These are phyloP conservation scores for Chaetomidium leptoderma DNA, from an alignment of 495 filamentous ascomycete genomes.

Conservation along the genomic window DNA sequence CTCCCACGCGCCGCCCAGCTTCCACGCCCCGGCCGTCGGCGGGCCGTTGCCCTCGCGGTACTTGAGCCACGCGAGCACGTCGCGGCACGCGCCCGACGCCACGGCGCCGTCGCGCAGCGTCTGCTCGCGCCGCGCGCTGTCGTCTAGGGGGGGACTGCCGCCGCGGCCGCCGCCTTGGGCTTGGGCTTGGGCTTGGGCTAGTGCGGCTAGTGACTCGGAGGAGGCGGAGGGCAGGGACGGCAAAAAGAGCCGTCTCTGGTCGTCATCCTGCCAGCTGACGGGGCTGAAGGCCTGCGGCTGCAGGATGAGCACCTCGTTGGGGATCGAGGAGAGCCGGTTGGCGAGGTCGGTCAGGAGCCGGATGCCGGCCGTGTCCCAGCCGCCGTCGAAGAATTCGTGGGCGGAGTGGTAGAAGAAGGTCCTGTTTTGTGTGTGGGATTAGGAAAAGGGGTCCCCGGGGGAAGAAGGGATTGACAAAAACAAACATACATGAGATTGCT, in stretches of 20 bases:
- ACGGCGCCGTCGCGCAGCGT: too few species aligned
- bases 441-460: not conserved
- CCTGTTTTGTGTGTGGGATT: not conserved
- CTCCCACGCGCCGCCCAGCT: constrained; percentile 16
- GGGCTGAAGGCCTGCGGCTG: constrained; percentile 16
- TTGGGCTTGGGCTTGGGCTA: too few species aligned
- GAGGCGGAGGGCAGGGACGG: not conserved
- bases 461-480: not conserved
- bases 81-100: too few species aligned
- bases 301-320: constrained; percentile 17
- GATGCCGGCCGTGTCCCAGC: constrained; percentile 16
- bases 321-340: constrained; percentile 12
- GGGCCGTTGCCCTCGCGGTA: not conserved
- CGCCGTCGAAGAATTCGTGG: constrained; percentile 15
- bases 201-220: too few species aligned
- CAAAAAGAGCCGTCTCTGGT: constrained; percentile 6
- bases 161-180: not conserved
- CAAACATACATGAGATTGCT: constrained; percentile 13
- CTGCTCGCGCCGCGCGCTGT: too few species aligned
- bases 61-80: constrained; percentile 14
- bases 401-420: constrained; percentile 8
- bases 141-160: not conserved
- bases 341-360: constrained; percentile 20
- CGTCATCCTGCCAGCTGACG: constrained; percentile 12
- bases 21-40: not conserved